Conservation (phyloP, 2,329 filamentous ascomycete genomes). For the Colletotrichum brevisporum region DNA sequence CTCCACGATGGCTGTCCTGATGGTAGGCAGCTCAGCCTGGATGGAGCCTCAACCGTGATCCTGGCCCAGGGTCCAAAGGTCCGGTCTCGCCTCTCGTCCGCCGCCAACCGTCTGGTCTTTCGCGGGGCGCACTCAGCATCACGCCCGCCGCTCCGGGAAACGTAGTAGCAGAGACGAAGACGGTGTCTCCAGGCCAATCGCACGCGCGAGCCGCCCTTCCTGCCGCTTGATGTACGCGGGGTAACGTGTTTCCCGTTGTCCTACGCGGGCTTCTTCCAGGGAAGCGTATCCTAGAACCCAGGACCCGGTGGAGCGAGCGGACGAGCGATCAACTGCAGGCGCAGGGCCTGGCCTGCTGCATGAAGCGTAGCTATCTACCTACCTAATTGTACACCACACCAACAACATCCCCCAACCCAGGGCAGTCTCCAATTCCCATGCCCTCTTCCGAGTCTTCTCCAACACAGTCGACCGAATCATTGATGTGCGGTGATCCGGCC, state of each 20-base stretch:
- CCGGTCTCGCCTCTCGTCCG: slow-evolving; percentile 21
- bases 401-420: not conserved
- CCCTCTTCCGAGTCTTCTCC: slow-evolving; percentile 21
- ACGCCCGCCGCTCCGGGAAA: not conserved
- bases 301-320: slow-evolving; percentile 26
- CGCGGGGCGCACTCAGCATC: not conserved
- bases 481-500: slow-evolving; percentile 31
- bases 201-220: slow-evolving; percentile 1
- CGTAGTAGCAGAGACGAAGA: not conserved
- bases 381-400: not conserved
- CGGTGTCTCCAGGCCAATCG: slow-evolving; percentile 14
- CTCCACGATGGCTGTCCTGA: slow-evolving; percentile 19
- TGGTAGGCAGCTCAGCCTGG: slow-evolving; percentile 5
- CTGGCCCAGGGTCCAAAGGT: slow-evolving; percentile 12
- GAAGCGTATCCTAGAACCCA: slow-evolving; percentile 14
- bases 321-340: slow-evolving; percentile 21
- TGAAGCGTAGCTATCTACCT: not conserved
- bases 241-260: slow-evolving; percentile 30
- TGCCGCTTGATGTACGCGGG: slow-evolving; percentile 23
- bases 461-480: slow-evolving; percentile 5
- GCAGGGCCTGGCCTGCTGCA: slow-evolving; percentile 18
- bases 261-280: no score
- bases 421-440: slow-evolving; percentile 7
- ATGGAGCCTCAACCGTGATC: slow-evolving; percentile 14
- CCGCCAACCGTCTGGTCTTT: not conserved